These are phyloP conservation scores for Paramecium octaurelia DNA, from an alignment of 73 alveolate species.

Conservation along the genomic window DNA sequence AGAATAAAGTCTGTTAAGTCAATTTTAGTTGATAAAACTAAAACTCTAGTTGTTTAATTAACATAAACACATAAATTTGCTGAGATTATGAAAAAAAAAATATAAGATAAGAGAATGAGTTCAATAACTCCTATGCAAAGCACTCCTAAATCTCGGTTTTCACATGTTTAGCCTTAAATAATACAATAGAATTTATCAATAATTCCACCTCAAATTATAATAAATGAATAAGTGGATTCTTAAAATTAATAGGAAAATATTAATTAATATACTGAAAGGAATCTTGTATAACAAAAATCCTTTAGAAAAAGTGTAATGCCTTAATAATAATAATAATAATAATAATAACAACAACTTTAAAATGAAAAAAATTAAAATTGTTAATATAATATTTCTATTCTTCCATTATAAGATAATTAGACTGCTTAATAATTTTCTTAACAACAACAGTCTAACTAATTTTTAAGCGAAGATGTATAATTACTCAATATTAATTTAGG, in stretches of 20 bases:
- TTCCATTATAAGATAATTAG: not conserved
- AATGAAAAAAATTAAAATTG: not conserved
- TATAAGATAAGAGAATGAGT: not conserved
- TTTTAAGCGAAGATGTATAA: not conserved
- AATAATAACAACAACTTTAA: not conserved
- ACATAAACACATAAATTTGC: constrained; percentile 8
- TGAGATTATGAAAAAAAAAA: constrained; percentile 35
- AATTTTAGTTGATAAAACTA: not conserved
- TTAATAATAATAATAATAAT: not conserved
- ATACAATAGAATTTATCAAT: not conserved
- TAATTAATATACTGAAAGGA: not conserved
- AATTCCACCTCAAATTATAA: not conserved
- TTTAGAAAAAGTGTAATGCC: not conserved
- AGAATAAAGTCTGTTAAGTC: not conserved
- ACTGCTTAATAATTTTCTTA: not conserved
- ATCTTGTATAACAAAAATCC: too few species aligned
- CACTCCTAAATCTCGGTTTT: not conserved
- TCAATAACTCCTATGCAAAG: not conserved
- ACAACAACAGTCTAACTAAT: not conserved
- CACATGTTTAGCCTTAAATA: not conserved
- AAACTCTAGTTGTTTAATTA: not conserved
- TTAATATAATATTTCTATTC: not conserved
- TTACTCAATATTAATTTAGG: not conserved
- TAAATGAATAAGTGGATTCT: not conserved
- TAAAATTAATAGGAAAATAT: not conserved